These are phyloP conservation scores for Hypoxylon sp. DNA, from an alignment of 2,329 filamentous ascomycete genomes.

Conservation along the genomic window DNA sequence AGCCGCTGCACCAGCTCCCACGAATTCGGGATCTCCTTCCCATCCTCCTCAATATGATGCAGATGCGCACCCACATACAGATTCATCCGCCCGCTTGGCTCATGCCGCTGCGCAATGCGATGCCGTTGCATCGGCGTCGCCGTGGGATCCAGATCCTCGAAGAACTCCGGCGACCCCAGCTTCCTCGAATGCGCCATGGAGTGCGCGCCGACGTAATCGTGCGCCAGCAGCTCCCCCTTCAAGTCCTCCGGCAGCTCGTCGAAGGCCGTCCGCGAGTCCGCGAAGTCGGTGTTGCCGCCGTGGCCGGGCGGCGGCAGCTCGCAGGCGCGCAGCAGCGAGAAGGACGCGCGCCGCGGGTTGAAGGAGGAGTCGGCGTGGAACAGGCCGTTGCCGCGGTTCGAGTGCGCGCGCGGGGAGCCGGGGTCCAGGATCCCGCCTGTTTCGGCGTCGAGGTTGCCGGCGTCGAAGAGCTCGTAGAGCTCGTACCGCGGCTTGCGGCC, in stretches of 20 bases:
- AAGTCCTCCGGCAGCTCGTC: constrained; percentile 56
- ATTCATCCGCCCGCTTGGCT: constrained; percentile 63
- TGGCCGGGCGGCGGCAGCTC: constrained; percentile 60
- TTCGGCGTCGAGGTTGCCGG: constrained; percentile 64
- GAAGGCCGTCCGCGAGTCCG: constrained; percentile 64
- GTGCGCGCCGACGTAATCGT: constrained; percentile 62
- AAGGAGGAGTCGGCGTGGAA: constrained; percentile 68
- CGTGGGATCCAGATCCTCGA: constrained; percentile 58
- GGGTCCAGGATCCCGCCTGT: constrained; percentile 35
- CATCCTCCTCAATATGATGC: constrained; percentile 62
- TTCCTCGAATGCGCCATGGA: constrained; percentile 66
- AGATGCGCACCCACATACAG: constrained; percentile 65
- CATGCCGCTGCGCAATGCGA: constrained; percentile 63
- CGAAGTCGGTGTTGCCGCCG: constrained; percentile 65
- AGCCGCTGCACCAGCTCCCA: constrained; percentile 55
- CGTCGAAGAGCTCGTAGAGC: constrained; percentile 67
- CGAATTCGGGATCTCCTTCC: constrained; percentile 52
- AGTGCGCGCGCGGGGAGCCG: constrained; percentile 37
- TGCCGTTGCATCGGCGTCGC: constrained; percentile 58
- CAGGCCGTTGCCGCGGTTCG: constrained; percentile 59
- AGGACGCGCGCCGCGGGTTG: constrained; percentile 65
- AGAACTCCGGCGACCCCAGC: constrained; percentile 61
- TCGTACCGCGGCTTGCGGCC: constrained; percentile 61
- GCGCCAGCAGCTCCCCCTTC: constrained; percentile 51
- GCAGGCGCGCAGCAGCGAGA: constrained; percentile 63